Percentiles rank a stretch among this genome's conserved stretches.
Conservation (phyloP, 2,329 filamentous ascomycete genomes). For the Talaromyces sp. region DNA sequence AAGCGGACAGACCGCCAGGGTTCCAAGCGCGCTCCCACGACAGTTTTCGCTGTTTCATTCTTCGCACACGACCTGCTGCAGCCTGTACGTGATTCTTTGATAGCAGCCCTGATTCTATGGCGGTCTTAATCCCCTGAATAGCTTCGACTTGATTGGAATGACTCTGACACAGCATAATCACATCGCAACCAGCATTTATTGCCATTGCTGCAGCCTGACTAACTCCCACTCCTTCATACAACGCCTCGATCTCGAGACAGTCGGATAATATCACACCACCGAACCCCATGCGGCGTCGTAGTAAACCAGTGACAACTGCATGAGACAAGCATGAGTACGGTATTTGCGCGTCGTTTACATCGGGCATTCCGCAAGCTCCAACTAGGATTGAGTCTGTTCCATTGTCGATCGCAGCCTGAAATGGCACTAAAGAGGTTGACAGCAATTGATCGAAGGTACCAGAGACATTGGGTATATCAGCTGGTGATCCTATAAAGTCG, state of each 20-base stretch:
- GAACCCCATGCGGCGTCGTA: constrained; percentile 17
- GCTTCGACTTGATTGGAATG: constrained; percentile 17
- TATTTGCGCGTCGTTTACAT: constrained; percentile 14
- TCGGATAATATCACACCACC: constrained; percentile 16
- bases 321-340: constrained; percentile 15
- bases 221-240: constrained; percentile 17
- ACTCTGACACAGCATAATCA: constrained; percentile 18
- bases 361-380: constrained; percentile 17
- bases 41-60: constrained; percentile 15
- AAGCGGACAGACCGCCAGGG: constrained; percentile 7
- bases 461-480: constrained; percentile 18
- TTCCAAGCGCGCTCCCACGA: constrained; percentile 17
- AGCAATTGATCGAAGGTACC: constrained; percentile 17
- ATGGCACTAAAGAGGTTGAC: constrained; percentile 14
- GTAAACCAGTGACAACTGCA: constrained; percentile 13
- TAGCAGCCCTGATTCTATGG: constrained; percentile 13
- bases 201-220: constrained; percentile 18
- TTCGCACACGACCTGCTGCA: constrained; percentile 14
- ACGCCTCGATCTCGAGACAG: constrained; percentile 16
- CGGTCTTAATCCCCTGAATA: constrained; percentile 15
- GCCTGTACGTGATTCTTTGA: constrained; percentile 10
- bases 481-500: constrained; percentile 16
- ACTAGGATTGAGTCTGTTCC: constrained; percentile 12
- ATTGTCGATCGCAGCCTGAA: constrained; percentile 16
- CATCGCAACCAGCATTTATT: constrained; percentile 16